Conservation (phyloP, 2,329 filamentous ascomycete species). For the Ophiostoma ulmi region DNA sequence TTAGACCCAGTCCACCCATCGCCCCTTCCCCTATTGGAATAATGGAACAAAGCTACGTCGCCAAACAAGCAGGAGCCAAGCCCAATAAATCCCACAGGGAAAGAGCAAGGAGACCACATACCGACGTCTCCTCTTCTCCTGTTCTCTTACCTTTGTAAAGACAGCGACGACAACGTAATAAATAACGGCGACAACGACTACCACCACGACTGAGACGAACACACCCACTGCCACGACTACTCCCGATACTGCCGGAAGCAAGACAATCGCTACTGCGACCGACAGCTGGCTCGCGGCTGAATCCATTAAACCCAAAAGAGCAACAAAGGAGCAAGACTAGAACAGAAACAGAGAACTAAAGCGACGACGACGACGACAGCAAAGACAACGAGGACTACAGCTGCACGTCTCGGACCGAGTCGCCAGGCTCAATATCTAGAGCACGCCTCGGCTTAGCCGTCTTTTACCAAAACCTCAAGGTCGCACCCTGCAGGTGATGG, state of each 20-base stretch:
- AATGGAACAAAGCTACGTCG: neutral
- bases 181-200: neutral
- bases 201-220: neutral
- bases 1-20: neutral
- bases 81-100: neutral
- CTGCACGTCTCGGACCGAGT: neutral
- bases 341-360: neutral
- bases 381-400: neutral
- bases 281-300: neutral
- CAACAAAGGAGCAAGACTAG: conserved; percentile 3
- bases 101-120: conserved; percentile 3
- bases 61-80: conserved; percentile 5
- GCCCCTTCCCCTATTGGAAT: conserved; percentile 15
- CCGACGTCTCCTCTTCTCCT: neutral
- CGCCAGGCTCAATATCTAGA: neutral
- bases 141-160: neutral
- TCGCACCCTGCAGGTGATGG: conserved; percentile 29
- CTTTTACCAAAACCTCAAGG: neutral
- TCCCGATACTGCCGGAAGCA: neutral
- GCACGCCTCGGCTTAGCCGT: neutral
- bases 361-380: neutral
- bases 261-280: neutral
- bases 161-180: neutral
- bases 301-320: neutral
- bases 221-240: neutral